Percentiles rank a stretch among this genome's conserved stretches.
These are phyloP conservation scores for Yamadazyma sp. DNA, from an alignment of 1,139 yeast genomes.

Conservation along the genomic window DNA sequence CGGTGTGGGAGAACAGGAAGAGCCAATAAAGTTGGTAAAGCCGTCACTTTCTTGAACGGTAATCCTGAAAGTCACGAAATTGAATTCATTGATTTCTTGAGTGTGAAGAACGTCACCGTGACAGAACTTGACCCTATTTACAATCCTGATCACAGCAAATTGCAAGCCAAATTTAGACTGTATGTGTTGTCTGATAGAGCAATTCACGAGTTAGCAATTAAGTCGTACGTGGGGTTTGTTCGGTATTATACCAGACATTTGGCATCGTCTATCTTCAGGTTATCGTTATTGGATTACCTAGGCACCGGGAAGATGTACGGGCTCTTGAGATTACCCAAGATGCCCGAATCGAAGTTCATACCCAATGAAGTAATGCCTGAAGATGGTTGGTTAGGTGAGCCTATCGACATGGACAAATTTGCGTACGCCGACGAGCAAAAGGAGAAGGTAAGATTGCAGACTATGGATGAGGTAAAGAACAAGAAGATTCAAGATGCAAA, in stretches of 20 bases:
- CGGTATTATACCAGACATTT: conserved; percentile 85
- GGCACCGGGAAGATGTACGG: conserved; percentile 79
- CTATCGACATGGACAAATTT: conserved; percentile 64
- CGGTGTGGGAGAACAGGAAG: conserved; percentile 94
- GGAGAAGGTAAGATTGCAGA: conserved; percentile 63
- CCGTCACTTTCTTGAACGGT: conserved; percentile 66
- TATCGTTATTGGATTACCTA: conserved; percentile 67
- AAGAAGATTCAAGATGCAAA: conserved; percentile 49
- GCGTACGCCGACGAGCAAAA: conserved; percentile 62
- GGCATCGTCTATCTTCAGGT: conserved; percentile 87
- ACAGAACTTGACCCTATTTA: conserved; percentile 34
- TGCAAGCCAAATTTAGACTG: conserved; percentile 37
- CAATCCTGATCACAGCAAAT: conserved; percentile 21
- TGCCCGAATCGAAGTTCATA: conserved; percentile 81
- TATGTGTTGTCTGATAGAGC: conserved; percentile 76
- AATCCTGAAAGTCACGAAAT: conserved; percentile 70
- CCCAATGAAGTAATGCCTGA: conserved; percentile 49
- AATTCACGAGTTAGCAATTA: conserved; percentile 76
- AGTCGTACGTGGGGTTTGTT: conserved; percentile 80
- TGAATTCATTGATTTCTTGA: conserved; percentile 78
- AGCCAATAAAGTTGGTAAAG: conserved; percentile 80
- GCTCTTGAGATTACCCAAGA: conserved; percentile 77
- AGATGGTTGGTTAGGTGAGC: conserved; percentile 71
- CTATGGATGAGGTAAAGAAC: conserved; percentile 47
- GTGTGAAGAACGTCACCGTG: conserved; percentile 65